Evolutionary conservation across 768 basidiomycete genomes (phyloP).

Genomic region (Mycena galopus): DNA sequence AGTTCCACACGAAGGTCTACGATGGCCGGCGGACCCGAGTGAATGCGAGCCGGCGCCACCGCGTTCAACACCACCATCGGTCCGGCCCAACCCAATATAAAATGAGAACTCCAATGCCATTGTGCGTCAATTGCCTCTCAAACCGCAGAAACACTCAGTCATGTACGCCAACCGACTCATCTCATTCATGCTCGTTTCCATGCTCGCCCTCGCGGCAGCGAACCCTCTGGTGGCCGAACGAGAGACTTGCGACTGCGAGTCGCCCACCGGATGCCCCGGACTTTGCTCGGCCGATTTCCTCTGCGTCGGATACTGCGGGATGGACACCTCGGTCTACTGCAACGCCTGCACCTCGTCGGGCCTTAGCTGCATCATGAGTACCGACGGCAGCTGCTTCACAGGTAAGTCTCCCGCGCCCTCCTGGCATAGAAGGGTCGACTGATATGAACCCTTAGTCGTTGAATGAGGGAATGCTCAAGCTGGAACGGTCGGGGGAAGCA

Average conservation of each 20-base stretch:
- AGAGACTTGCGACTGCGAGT: conserved; percentile 20
- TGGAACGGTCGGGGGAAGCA: no score
- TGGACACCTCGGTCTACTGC: conserved; percentile 8
- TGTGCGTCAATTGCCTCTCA: no score
- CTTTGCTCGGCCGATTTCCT: conserved; percentile 6
- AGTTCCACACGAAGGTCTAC: no score
- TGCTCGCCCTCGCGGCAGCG: conserved; percentile 7
- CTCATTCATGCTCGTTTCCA: conserved; percentile 10
- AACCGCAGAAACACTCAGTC: not conserved
- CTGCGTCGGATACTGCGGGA: conserved; percentile 20
- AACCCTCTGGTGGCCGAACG: conserved; percentile 9
- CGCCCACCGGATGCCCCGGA: conserved; percentile 28
- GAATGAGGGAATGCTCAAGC: no score
- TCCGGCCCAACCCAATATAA: no score
- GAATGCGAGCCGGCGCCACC: no score
- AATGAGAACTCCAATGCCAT: no score
- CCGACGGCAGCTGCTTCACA: conserved; percentile 23
- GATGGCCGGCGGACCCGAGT: no score
- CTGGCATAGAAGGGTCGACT: no score
- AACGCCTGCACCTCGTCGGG: conserved; percentile 1
- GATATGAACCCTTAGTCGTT: no score
- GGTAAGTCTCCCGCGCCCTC: not conserved
- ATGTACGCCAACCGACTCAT: conserved; percentile 17
- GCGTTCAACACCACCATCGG: no score
- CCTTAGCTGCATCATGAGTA: conserved; percentile 12